phyloP scores from a whole-genome alignment of 1,139 yeast species.

The Yamadazyma sp. region DNA sequence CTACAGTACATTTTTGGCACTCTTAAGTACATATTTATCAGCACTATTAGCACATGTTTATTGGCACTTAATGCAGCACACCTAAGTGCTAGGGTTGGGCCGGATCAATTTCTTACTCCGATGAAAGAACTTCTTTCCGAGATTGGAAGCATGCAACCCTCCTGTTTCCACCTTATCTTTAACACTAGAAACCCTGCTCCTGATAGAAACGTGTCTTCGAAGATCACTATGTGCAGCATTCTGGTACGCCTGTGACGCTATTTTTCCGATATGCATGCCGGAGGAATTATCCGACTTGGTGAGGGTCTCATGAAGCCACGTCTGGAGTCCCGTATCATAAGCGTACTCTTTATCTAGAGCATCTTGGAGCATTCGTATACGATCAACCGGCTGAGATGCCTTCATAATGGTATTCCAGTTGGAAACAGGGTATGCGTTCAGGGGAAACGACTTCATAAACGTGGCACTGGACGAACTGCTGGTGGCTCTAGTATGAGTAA shows the following conservation, averaged over 20 bases:
- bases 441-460: slow-evolving; percentile 14
- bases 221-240: slow-evolving; percentile 48
- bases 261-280: slow-evolving; percentile 43
- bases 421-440: slow-evolving; percentile 33
- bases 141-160: slow-evolving; percentile 41
- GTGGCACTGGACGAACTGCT: slow-evolving; percentile 12
- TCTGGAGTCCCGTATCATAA: slow-evolving; percentile 45
- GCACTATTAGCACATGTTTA: no score
- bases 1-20: no score
- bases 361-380: slow-evolving; percentile 40
- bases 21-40: no score
- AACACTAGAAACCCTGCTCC: slow-evolving; percentile 44
- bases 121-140: slow-evolving; percentile 44
- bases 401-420: slow-evolving; percentile 48
- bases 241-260: slow-evolving; percentile 48
- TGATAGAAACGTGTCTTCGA: slow-evolving; percentile 41
- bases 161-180: slow-evolving; percentile 46
- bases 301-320: slow-evolving; percentile 46
- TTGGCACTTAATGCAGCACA: no score
- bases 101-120: slow-evolving; percentile 44
- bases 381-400: slow-evolving; percentile 41
- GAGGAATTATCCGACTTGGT: slow-evolving; percentile 34
- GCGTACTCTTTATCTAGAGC: slow-evolving; percentile 42
- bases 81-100: neutral
- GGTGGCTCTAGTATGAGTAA: slow-evolving; percentile 8